phyloP scores from a whole-genome alignment of 1,139 yeast species.

The Nakaseomyces uthaithaninus region DNA sequence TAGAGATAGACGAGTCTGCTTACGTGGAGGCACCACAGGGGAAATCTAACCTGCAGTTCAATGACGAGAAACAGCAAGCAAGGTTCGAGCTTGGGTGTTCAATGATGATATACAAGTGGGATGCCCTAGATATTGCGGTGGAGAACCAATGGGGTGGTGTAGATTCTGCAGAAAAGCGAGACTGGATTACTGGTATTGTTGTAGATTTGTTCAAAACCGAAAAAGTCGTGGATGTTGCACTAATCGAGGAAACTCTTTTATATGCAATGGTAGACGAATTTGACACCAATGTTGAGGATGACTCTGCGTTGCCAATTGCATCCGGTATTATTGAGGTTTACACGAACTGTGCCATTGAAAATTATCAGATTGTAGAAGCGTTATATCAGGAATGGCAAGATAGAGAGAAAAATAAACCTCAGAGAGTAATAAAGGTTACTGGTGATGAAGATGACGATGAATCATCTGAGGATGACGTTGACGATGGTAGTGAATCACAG shows the following conservation, averaged over 20 bases:
- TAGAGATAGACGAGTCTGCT: constrained; percentile 27
- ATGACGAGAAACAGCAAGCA: constrained; percentile 62
- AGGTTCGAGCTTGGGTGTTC: constrained; percentile 91
- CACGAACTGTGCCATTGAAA: constrained; percentile 48
- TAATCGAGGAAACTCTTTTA: constrained; percentile 75
- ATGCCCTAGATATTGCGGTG: constrained; percentile 82
- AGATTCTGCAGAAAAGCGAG: constrained; percentile 81
- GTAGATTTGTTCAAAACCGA: constrained; percentile 65
- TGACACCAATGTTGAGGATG: constrained; percentile 81
- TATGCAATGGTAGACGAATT: constrained; percentile 95
- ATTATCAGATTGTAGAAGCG: constrained; percentile 49
- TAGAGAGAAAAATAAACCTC: constrained; percentile 38
- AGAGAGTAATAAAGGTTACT: constrained; percentile 35
- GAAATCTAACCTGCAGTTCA: constrained; percentile 41
- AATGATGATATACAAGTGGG: constrained; percentile 85
- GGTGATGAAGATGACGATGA: constrained; percentile 46
- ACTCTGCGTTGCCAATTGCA: constrained; percentile 71
- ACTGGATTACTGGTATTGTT: constrained; percentile 83
- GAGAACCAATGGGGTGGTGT: constrained; percentile 97
- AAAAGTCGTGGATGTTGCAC: constrained; percentile 59
- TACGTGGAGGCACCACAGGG: constrained; percentile 35
- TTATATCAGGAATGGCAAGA: constrained; percentile 52
- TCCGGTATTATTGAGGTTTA: constrained; percentile 57
- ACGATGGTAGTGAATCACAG: constrained; percentile 33
- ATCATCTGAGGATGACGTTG: constrained; percentile 41